Percentiles rank a stretch among this genome's conserved stretches.
Conservation (phyloP, 768 basidiomycete genomes). For the Hygrophorus pudorinus region DNA sequence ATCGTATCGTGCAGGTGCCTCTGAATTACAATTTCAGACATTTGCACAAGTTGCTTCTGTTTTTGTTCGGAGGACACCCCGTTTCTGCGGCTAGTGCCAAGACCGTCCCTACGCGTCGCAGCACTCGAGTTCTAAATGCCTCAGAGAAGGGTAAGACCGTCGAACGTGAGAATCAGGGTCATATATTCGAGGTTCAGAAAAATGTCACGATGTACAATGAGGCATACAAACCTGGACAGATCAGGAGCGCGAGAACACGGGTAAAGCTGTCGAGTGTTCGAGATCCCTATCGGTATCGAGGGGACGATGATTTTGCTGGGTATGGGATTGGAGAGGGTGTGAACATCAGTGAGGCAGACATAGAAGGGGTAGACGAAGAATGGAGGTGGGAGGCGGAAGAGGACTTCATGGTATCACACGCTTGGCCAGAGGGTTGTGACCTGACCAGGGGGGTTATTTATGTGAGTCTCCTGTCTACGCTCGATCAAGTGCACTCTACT, state of each 20-base stretch:
- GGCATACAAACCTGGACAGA: constrained; percentile 39
- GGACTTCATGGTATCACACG: constrained; percentile 47
- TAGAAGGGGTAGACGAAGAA: constrained; percentile 17
- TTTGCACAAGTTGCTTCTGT: constrained; percentile 50
- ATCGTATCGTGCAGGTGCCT: constrained; percentile 61
- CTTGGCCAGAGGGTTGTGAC: constrained; percentile 44
- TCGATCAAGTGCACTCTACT: constrained; percentile 1
- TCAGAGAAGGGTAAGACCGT: constrained; percentile 2
- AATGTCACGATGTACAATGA: constrained; percentile 30
- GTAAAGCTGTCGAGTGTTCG: constrained; percentile 41
- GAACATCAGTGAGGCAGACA: constrained; percentile 27
- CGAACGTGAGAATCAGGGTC: constrained; percentile 26
- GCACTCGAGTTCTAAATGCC: not conserved
- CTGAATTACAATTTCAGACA: constrained; percentile 61
- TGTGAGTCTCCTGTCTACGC: constrained; percentile 28
- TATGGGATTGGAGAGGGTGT: constrained; percentile 25
- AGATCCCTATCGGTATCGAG: constrained; percentile 35
- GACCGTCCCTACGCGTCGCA: constrained; percentile 4
- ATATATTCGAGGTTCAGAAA: constrained; percentile 54
- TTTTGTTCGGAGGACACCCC: constrained; percentile 37
- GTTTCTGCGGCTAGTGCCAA: constrained; percentile 9
- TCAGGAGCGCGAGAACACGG: constrained; percentile 38
- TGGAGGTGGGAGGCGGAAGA: constrained; percentile 69
- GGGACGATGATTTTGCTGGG: constrained; percentile 19
- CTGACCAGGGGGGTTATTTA: constrained; percentile 46